These are phyloP conservation scores for Cardiospermum halicacabum DNA, from an alignment of 345 rosid genomes.

Conservation along the genomic window DNA sequence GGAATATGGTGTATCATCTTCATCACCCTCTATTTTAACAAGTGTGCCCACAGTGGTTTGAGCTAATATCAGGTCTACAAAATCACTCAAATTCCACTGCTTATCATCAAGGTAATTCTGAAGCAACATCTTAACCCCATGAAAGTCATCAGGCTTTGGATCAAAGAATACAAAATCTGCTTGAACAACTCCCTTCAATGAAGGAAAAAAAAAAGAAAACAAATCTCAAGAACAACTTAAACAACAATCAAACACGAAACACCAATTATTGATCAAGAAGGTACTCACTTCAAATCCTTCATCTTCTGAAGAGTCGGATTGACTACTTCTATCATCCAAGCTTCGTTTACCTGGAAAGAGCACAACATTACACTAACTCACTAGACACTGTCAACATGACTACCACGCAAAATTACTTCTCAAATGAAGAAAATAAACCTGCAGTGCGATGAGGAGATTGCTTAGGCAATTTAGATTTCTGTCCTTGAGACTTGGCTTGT, in stretches of 20 bases:
- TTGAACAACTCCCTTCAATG: slow-evolving; percentile 64
- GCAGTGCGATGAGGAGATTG: slow-evolving; percentile 12
- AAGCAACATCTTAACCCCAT: slow-evolving; percentile 68
- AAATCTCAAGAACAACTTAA: neutral
- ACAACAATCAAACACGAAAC: neutral
- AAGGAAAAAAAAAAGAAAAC: slow-evolving; percentile 4
- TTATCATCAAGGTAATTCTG: slow-evolving; percentile 62
- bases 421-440: neutral
- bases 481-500: slow-evolving; percentile 26
- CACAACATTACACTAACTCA: neutral
- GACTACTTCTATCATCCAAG: slow-evolving; percentile 17
- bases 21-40: slow-evolving; percentile 76
- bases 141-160: slow-evolving; percentile 75
- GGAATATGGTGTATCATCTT: slow-evolving; percentile 60
- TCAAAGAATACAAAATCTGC: slow-evolving; percentile 93
- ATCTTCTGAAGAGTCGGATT: slow-evolving; percentile 51
- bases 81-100: slow-evolving; percentile 89
- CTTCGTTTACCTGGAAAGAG: slow-evolving; percentile 19
- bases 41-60: slow-evolving; percentile 92
- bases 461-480: slow-evolving; percentile 13
- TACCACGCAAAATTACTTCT: neutral
- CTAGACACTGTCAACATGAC: too few species aligned
- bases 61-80: slow-evolving; percentile 73
- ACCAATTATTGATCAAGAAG: neutral
- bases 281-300: slow-evolving; percentile 51